Evolutionary conservation across 1,284 basidiomycete genomes (phyloP).

Genomic region (Rhodotorula sp.): DNA sequence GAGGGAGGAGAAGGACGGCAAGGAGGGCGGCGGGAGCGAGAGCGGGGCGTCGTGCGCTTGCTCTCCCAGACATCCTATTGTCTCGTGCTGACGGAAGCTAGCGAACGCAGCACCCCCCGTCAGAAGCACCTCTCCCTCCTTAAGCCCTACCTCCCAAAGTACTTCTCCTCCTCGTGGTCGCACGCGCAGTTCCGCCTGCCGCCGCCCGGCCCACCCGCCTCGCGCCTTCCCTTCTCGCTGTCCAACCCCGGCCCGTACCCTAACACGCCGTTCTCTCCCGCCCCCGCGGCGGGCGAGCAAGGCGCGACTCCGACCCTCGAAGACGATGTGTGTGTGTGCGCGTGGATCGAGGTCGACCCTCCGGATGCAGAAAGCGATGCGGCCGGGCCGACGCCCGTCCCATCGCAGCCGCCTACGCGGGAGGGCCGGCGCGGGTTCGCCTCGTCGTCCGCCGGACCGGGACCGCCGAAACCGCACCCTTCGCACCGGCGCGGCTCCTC

Average conservation of each 20-base stretch:
- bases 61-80: no score
- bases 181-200: slow-evolving; percentile 91
- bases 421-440: background rate
- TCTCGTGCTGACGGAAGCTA: background rate
- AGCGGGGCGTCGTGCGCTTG: slow-evolving; percentile 26
- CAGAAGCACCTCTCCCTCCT: slow-evolving; percentile 44
- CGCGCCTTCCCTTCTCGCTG: slow-evolving; percentile 33
- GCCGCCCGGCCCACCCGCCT: slow-evolving; percentile 52
- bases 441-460: background rate
- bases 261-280: background rate
- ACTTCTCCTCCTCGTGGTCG: slow-evolving; percentile 91
- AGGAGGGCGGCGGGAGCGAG: slow-evolving; percentile 14
- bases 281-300: background rate
- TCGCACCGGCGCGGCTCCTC: background rate
- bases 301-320: slow-evolving; percentile 33
- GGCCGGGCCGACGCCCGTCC: background rate
- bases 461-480: background rate
- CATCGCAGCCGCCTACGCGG: background rate
- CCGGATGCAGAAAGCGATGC: no score
- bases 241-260: slow-evolving; percentile 12
- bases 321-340: slow-evolving; percentile 43
- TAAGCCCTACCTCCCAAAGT: slow-evolving; percentile 68
- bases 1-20: slow-evolving; percentile 47
- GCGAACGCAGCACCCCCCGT: slow-evolving; percentile 18
- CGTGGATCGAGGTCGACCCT: slow-evolving; percentile 36